Base-by-base conservation (phyloP, 2,329 filamentous ascomycete species). In the Pseudodiploospora longispora region DNA sequence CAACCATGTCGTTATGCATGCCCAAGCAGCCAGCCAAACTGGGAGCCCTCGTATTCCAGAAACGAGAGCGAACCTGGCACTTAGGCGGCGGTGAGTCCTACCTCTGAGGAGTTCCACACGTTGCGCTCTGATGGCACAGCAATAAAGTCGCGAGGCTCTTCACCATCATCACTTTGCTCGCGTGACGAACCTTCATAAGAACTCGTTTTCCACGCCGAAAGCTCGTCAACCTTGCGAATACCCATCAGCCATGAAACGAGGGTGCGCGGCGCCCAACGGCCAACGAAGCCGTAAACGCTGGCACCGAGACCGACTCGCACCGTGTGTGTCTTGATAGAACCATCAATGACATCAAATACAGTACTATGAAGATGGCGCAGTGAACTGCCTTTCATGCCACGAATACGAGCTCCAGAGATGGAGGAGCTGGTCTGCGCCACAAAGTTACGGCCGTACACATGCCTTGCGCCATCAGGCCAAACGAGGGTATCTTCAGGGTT, bases 171-270 rank as follows among this genome's bases (percentile, higher is more conserved):
- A 40, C 63, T 67, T n/a, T 62, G 63, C 9, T 62, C 61, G 12
- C 52, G 52, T 27, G 64, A 60, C 29, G 64, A 64, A 8, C 60
- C 64, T 36, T 64, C 63, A 38, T 61, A 62, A 5, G 63, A 65
- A 51, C 60, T 66, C 10, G 66, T 65, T 57, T 77, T 74, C 74
- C 74, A 78, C 2, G 69, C 61, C 40, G 70, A 71, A 38, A 80
- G 63, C 59, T 79, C 71, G 43, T 78, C 72, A 10, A 83, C 78
- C 45, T 69, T 70, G 48, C 82, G 72, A 46, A 90, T 77, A 8
- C 89, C 89, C 78, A 97, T 84, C 85, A 97, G 95, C 85, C 87
- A 93, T 2, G 82, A 82, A n/a, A 97, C 84, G 10, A 96, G 61
- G 3, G 81, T 75, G 19, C 78, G 74, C 1, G 93, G 91, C 27